phyloP scores from a whole-genome alignment of 2,329 filamentous ascomycete genomes.

The Fusarium liriodendri region DNA sequence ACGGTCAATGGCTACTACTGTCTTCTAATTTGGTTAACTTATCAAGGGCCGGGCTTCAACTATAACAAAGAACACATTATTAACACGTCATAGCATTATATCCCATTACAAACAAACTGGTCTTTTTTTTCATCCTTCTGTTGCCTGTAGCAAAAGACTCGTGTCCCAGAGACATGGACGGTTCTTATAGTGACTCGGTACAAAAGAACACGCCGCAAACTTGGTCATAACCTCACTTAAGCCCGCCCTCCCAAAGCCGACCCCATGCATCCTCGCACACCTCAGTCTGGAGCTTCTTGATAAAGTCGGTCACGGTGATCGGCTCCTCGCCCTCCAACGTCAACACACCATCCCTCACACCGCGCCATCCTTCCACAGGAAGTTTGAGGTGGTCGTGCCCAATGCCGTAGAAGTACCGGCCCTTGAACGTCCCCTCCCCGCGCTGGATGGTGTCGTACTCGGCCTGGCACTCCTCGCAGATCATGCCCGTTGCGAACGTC shows the following conservation, averaged over 20 bases:
- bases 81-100: too few species aligned
- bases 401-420: not conserved
- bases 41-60: too few species aligned
- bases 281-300: not conserved
- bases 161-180: too few species aligned
- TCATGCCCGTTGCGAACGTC: not conserved
- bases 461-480: slow-evolving; percentile 2
- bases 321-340: slow-evolving; percentile 4
- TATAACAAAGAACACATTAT: too few species aligned
- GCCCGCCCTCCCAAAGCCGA: not conserved
- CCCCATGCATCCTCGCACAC: slow-evolving; percentile 6
- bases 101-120: too few species aligned
- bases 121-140: too few species aligned
- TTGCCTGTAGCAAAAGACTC: too few species aligned
- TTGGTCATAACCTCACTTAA: not conserved
- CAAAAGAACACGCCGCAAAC: not conserved
- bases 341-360: slow-evolving; percentile 1
- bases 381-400: not conserved
- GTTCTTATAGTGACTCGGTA: too few species aligned
- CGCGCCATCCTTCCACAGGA: slow-evolving; percentile 6
- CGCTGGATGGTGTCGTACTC: not conserved
- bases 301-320: not conserved
- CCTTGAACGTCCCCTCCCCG: not conserved
- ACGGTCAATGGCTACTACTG: too few species aligned
- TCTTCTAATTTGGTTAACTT: too few species aligned